These are phyloP conservation scores for Trichosporon sp. DNA, from an alignment of 1,284 basidiomycete species.

Conservation along the genomic window DNA sequence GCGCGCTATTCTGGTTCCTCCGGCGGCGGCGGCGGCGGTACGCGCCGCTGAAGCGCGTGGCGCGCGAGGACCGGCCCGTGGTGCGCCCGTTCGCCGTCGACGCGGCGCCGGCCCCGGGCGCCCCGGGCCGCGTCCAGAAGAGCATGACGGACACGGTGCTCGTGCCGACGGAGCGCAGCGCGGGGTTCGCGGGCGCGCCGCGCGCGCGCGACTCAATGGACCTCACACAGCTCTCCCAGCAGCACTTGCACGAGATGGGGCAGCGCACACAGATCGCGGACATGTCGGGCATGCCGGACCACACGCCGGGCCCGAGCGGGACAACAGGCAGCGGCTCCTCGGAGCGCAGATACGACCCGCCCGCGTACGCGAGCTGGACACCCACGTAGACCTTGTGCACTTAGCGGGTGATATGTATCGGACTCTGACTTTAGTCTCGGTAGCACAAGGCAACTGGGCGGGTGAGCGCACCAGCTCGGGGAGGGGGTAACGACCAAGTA, in stretches of 20 bases:
- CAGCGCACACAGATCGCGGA: not conserved
- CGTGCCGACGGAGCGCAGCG: not conserved
- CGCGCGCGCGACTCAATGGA: not conserved
- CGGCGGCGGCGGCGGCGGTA: not conserved
- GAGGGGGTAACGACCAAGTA: too few species aligned
- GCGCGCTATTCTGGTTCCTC: not conserved
- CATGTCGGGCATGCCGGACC: too few species aligned
- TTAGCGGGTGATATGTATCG: not conserved
- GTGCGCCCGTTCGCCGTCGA: not conserved
- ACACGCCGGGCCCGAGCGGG: not conserved
- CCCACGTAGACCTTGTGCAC: not conserved
- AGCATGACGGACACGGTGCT: not conserved
- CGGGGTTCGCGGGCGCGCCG: not conserved
- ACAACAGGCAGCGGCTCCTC: not conserved
- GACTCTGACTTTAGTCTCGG: not conserved
- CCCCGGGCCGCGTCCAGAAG: not conserved
- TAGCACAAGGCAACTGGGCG: too few species aligned
- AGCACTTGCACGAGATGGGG: not conserved
- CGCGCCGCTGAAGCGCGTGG: not conserved
- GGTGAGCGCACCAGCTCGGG: too few species aligned
- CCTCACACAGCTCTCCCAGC: not conserved
- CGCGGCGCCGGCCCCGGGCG: too few species aligned
- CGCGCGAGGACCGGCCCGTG: not conserved
- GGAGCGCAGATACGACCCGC: not conserved
- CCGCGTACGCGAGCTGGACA: not conserved